Percentiles rank a stretch among this genome's conserved stretches.
phyloP scores from a whole-genome alignment of 1,139 yeast genomes.

The Arxiozyma telluris region DNA sequence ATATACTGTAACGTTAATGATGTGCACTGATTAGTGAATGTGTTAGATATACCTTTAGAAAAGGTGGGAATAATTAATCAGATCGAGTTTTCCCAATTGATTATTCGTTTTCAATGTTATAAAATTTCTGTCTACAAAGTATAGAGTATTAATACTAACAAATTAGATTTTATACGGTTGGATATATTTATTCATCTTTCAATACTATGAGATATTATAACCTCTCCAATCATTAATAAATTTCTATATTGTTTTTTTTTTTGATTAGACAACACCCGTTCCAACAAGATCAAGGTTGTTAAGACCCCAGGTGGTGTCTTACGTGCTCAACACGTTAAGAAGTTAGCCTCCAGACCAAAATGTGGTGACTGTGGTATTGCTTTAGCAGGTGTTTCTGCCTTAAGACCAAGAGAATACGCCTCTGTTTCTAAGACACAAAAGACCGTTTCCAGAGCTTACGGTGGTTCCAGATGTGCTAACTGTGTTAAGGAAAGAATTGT shows the following conservation, averaged over 20 bases:
- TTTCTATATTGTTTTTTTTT: conserved; percentile 7
- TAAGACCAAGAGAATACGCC: conserved; percentile 98
- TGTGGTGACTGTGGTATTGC: conserved; percentile 98
- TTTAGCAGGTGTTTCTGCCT: conserved; percentile 84
- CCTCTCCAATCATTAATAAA: conserved; percentile 17
- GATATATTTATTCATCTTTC: neutral
- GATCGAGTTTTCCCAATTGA: neutral
- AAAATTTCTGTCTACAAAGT: neutral
- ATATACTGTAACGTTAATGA: no score
- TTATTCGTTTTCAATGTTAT: neutral
- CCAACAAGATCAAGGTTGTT: conserved; percentile 98
- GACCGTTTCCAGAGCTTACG: conserved; percentile 99
- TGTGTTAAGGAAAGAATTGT: conserved; percentile 98
- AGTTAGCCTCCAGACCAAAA: conserved; percentile 90
- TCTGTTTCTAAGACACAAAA: conserved; percentile 90
- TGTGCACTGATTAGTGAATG: neutral
- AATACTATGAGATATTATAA: neutral
- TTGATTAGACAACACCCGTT: conserved; percentile 84
- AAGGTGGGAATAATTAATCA: neutral
- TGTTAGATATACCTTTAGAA: neutral
- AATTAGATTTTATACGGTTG: neutral
- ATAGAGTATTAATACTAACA: neutral
- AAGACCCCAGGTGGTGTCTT: conserved; percentile 99
- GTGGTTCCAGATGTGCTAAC: conserved; percentile 98
- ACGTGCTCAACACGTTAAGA: conserved; percentile 95